Percentiles rank a stretch among this genome's conserved stretches.
These are phyloP conservation scores for Paratinospora sagittata DNA, from an alignment of 164 flowering plant genomes.

Conservation along the genomic window DNA sequence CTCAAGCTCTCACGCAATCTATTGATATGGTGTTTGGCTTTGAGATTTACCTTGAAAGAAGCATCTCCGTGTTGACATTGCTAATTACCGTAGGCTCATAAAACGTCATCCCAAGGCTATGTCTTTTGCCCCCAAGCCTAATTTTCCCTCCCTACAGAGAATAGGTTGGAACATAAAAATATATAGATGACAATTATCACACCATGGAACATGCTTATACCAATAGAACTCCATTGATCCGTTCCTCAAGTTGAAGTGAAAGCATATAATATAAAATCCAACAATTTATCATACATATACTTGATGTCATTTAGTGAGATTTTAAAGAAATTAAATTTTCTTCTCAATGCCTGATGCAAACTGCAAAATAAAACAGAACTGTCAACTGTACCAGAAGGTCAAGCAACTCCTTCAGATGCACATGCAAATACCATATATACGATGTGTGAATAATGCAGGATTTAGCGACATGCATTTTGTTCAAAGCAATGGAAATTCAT, in stretches of 20 bases:
- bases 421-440: not conserved
- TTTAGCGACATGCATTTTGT: not conserved
- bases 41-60: slow-evolving; percentile 55
- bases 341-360: not conserved
- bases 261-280: not conserved
- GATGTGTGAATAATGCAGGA: not conserved
- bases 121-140: slow-evolving; percentile 80
- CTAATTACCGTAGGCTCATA: slow-evolving; percentile 89
- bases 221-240: not conserved
- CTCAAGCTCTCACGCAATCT: not conserved
- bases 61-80: slow-evolving; percentile 74
- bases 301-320: too few species aligned
- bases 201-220: not conserved
- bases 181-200: not conserved
- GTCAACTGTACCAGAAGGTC: not conserved
- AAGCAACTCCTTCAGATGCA: not conserved
- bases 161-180: not conserved
- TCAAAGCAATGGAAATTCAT: not conserved
- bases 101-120: slow-evolving; percentile 86
- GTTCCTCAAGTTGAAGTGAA: not conserved
- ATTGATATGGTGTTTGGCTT: not conserved
- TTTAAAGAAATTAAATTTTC: not conserved
- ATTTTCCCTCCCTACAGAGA: slow-evolving; percentile 81
- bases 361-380: not conserved
- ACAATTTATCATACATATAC: not conserved